Evolutionary conservation across 1,284 basidiomycete genomes (phyloP), one percentile per base, ranked within the genome.

Genomic region (Rhodotorula sp.): DNA sequence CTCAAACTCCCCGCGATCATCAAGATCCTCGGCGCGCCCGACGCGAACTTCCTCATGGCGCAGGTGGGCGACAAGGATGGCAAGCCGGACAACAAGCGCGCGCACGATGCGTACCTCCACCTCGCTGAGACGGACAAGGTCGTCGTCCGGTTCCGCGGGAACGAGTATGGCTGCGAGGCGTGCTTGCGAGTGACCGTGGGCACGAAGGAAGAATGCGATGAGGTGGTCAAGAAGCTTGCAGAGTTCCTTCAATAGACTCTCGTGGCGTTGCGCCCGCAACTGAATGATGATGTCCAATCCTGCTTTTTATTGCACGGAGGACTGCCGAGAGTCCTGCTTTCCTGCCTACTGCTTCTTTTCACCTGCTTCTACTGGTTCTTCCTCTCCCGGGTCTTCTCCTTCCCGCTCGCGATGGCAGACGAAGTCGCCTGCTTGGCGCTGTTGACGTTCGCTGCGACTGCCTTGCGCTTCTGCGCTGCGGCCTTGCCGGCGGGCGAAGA

Each of bases 141-240:
- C 0, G 96, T 99, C 8, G 92, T 99, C 24, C 83, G 96, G 58
- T 98, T 88, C 81, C 84, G 96, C 65, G 93, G 94, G 0, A 83
- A 85, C 37, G 96, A 99, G 81, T 78, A 85, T 10, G 95, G 96
- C 0, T 99, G 96, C 75, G 83, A 84, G 56, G 96, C 88, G 0
- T 96, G 92, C 78, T 77, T 99, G 80, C 83, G 96, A 64, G 89
- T 99, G 34, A 98, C 95, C 1, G 85, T 99, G 13, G 96, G 96
- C 1, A 92, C 88, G 11, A 85, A 86, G 72, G 86, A 86, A 64
- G 96, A 99, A 83, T 93, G 91, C 64, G 68, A 75, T 58, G 30
- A 64, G 16, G 66, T 77, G 13, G 37, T 79, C 31, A 63, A 69
- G 40, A 73, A 70, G 65, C 59, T 79, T 30, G 65, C 34, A 4